A percentile compares a stretch with the other conserved stretches of the same genome.
These are phyloP conservation scores for Linum lewisii DNA, from an alignment of 345 rosid genomes.

Conservation along the genomic window DNA sequence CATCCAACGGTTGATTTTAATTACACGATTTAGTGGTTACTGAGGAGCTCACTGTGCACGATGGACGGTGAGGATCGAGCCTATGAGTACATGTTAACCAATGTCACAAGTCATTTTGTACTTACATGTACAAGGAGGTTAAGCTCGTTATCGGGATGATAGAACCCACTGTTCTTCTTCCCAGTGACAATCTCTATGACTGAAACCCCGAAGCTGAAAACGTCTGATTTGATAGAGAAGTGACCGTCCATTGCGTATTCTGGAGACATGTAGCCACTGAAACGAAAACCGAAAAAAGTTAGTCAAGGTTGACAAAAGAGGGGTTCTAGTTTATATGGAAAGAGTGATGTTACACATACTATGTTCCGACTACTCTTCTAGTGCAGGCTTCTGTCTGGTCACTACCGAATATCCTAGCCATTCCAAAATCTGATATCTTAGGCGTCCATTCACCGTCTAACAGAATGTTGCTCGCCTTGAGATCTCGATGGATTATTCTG, in stretches of 20 bases:
- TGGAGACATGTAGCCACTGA: slow-evolving; percentile 6
- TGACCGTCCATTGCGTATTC: slow-evolving; percentile 6
- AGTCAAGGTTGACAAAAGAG: not conserved
- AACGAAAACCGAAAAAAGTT: not conserved
- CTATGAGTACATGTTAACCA: no score
- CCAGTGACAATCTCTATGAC: slow-evolving; percentile 1
- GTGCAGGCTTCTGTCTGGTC: slow-evolving; percentile 61
- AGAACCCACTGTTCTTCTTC: slow-evolving; percentile 3
- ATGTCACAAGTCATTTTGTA: no score
- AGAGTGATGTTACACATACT: slow-evolving; percentile 35
- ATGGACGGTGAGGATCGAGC: not conserved
- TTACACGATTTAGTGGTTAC: no score
- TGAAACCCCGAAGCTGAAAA: slow-evolving; percentile 3
- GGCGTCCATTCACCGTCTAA: slow-evolving; percentile 60
- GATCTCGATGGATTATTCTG: slow-evolving; percentile 71
- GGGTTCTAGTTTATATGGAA: not conserved
- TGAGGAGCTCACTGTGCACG: no score
- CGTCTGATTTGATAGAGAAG: slow-evolving; percentile 4
- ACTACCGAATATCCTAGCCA: slow-evolving; percentile 72
- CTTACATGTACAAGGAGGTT: slow-evolving; percentile 11
- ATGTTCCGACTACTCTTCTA: slow-evolving; percentile 62
- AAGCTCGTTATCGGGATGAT: not conserved
- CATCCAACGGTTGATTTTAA: no score
- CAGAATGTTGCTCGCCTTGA: slow-evolving; percentile 70
- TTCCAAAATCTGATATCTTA: slow-evolving; percentile 76